Conservation (phyloP, 306 rosid genomes). For the Cajanus cajan region DNA sequence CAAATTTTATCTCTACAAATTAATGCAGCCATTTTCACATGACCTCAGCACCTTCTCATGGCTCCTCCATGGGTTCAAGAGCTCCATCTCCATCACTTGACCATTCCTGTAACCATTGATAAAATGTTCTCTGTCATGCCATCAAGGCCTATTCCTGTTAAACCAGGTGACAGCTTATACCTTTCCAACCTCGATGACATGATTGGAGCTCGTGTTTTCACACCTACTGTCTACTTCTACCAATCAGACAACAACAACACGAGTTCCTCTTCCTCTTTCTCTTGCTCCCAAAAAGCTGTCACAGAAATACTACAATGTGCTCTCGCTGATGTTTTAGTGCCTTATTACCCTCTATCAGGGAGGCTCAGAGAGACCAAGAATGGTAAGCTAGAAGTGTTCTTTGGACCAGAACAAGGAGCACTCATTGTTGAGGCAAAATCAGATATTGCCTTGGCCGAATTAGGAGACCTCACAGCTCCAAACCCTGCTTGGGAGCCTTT, state of each 20-base stretch:
- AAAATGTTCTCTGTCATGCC: conserved; percentile 45
- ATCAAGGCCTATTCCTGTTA: conserved; percentile 43
- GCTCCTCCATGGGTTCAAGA: conserved; percentile 84
- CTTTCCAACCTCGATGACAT: conserved; percentile 84
- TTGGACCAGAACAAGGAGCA: conserved; percentile 70
- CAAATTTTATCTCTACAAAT: conserved; percentile 49
- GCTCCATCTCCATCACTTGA: conserved; percentile 57
- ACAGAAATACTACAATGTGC: conserved; percentile 45
- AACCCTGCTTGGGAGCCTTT: conserved; percentile 90
- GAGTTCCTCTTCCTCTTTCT: neutral
- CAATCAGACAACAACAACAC: neutral
- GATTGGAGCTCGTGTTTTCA: conserved; percentile 78
- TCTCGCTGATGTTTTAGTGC: conserved; percentile 74
- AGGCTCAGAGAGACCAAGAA: conserved; percentile 68
- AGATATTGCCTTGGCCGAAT: conserved; percentile 44
- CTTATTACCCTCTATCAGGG: conserved; percentile 85
- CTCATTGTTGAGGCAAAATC: conserved; percentile 73
- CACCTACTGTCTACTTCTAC: conserved; percentile 81
- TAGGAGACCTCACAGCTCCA: conserved; percentile 73
- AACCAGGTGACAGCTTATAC: conserved; percentile 51
- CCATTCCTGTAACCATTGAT: conserved; percentile 50
- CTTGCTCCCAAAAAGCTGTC: conserved; percentile 31
- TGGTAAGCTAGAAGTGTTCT: conserved; percentile 80
- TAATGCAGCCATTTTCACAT: conserved; percentile 39
- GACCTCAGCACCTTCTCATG: conserved; percentile 45